Conservation (phyloP, 1,284 basidiomycete genomes). For the Rhodotorula sp. region DNA sequence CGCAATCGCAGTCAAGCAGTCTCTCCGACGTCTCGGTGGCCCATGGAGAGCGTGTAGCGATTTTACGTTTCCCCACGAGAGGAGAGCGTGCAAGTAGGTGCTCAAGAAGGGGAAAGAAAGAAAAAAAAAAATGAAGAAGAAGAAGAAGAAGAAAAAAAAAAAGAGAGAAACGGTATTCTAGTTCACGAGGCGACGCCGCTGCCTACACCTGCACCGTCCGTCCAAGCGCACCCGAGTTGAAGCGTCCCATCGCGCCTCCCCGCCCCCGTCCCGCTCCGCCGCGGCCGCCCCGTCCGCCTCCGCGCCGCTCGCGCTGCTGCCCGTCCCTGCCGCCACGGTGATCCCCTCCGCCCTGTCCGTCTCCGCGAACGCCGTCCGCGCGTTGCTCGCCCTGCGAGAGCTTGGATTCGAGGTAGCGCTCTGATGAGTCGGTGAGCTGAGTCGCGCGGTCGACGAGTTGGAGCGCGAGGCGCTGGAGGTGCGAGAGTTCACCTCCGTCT, state of each 20-base stretch:
- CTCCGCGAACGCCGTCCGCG: slow-evolving; percentile 61
- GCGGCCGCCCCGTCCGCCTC: slow-evolving; percentile 18
- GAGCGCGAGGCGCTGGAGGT: slow-evolving; percentile 84
- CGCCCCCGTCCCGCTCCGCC: slow-evolving; percentile 27
- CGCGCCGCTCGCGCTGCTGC: slow-evolving; percentile 42
- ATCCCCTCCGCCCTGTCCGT: slow-evolving; percentile 50
- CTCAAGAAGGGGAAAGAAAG: neutral
- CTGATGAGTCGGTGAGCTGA: slow-evolving; percentile 88
- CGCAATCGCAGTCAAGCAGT: too few relatives aligned
- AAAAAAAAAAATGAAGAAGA: neutral
- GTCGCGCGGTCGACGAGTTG: slow-evolving; percentile 84
- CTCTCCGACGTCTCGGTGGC: neutral
- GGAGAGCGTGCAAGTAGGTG: neutral
- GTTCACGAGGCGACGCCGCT: neutral
- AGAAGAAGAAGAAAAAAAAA: neutral
- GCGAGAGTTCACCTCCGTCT: slow-evolving; percentile 63
- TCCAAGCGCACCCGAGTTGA: slow-evolving; percentile 33
- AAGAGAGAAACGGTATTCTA: neutral
- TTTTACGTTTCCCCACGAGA: neutral
- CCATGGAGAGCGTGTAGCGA: neutral
- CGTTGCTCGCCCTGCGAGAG: slow-evolving; percentile 51
- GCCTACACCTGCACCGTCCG: slow-evolving; percentile 35
- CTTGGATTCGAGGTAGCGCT: slow-evolving; percentile 88
- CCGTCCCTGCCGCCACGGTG: slow-evolving; percentile 30
- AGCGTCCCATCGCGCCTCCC: slow-evolving; percentile 30